Evolutionary conservation across 2,329 filamentous ascomycete species (phyloP).

Genomic region (Cladosporium sp.): DNA sequence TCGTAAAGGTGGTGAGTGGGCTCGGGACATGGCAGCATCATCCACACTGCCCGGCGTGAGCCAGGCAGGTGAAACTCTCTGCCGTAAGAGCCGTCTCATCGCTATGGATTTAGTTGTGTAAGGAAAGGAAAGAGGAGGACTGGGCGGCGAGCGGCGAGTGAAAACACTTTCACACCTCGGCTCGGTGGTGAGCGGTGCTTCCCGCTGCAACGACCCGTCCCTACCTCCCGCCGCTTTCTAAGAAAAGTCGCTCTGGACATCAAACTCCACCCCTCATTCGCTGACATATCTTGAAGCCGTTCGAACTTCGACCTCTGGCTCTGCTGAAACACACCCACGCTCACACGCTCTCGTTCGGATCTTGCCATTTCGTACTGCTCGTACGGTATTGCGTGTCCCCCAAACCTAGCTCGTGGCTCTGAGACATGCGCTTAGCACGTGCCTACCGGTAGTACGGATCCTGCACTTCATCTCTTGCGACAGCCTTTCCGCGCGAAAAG

Average conservation of each 20-base stretch:
- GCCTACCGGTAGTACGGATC: background rate
- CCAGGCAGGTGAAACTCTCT: conserved; percentile 46
- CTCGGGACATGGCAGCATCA: conserved; percentile 47
- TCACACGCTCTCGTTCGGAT: background rate
- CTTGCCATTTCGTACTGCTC: background rate
- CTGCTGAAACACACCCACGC: conserved; percentile 7
- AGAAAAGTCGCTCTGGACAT: conserved; percentile 8
- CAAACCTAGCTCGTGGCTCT: conserved; percentile 6
- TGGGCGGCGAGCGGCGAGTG: conserved; percentile 1
- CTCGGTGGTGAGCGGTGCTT: background rate
- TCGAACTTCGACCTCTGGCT: conserved; percentile 2
- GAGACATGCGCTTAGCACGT: conserved; percentile 12
- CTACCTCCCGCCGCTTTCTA: background rate
- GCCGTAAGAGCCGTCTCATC: conserved; percentile 64
- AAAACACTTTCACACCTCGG: conserved; percentile 1
- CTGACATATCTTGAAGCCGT: background rate
- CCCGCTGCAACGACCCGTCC: background rate
- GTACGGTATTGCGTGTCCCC: conserved; percentile 1
- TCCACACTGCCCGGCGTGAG: conserved; percentile 36
- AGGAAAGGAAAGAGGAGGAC: conserved; percentile 43
- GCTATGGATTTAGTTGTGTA: conserved; percentile 75
- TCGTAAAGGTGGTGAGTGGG: conserved; percentile 43
- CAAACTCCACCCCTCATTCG: background rate
- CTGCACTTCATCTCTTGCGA: background rate
- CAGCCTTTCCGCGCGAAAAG: background rate